phyloP scores from a whole-genome alignment of 2,329 filamentous ascomycete species.

The Dactylellina leptospora region DNA sequence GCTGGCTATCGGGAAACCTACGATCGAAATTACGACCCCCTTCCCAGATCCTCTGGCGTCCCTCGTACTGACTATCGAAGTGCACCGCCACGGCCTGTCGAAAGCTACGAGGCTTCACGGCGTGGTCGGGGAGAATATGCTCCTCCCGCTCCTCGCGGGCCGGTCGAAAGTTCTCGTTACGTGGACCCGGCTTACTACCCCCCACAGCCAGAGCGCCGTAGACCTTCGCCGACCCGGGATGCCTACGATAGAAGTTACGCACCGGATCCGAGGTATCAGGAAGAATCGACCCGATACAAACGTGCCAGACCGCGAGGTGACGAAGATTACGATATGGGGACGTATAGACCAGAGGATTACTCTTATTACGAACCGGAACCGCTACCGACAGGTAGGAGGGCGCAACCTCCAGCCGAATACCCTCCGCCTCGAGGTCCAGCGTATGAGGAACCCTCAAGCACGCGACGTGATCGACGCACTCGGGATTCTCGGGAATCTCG shows the following conservation, averaged over 20 bases:
- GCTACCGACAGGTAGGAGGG: slow-evolving; percentile 20
- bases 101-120: slow-evolving; percentile 17
- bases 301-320: slow-evolving; percentile 24
- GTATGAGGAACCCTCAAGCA: background rate
- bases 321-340: slow-evolving; percentile 21
- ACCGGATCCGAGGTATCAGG: slow-evolving; percentile 33
- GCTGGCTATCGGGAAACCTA: slow-evolving; percentile 7
- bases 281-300: slow-evolving; percentile 15
- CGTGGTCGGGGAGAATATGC: slow-evolving; percentile 15
- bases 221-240: slow-evolving; percentile 24
- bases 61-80: slow-evolving; percentile 41
- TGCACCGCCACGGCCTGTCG: slow-evolving; percentile 15
- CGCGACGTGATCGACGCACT: background rate
- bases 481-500: slow-evolving; percentile 19
- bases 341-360: slow-evolving; percentile 5
- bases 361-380: slow-evolving; percentile 28
- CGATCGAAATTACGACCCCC: slow-evolving; percentile 16
- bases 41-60: slow-evolving; percentile 23
- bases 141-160: slow-evolving; percentile 15
- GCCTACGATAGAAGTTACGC: slow-evolving; percentile 20
- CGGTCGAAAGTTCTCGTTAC: slow-evolving; percentile 38
- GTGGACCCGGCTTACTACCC: slow-evolving; percentile 32
- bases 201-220: slow-evolving; percentile 18
- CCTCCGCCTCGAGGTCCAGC: background rate
- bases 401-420: slow-evolving; percentile 28